These are phyloP conservation scores for Phaeolepiota aurea DNA, from an alignment of 768 basidiomycete genomes.

Conservation along the genomic window DNA sequence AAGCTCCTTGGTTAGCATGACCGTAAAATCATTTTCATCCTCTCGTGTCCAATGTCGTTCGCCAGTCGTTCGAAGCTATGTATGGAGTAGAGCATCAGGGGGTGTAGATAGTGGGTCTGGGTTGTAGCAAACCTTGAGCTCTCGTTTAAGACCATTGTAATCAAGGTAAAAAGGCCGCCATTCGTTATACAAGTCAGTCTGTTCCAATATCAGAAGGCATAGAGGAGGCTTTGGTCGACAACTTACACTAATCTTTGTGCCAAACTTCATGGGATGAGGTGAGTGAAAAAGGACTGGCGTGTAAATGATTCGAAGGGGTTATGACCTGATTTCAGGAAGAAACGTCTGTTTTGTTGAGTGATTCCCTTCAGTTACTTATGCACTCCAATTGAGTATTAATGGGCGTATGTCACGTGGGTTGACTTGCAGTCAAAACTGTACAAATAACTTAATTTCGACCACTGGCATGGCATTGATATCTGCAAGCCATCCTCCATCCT, in stretches of 20 bases:
- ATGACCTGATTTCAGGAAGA: too few species aligned
- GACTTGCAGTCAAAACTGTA: too few species aligned
- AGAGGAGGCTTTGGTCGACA: conserved; percentile 2
- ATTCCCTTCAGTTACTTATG: too few species aligned
- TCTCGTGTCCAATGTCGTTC: conserved; percentile 57
- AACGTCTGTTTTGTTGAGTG: too few species aligned
- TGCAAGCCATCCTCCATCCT: conserved; percentile 12
- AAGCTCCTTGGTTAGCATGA: conserved; percentile 74
- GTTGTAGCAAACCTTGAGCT: conserved; percentile 59
- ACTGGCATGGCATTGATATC: background rate
- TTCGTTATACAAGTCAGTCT: conserved; percentile 83
- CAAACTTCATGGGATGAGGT: conserved; percentile 61
- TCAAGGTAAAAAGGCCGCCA: conserved; percentile 89
- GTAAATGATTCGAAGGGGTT: too few species aligned
- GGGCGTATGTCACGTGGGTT: too few species aligned
- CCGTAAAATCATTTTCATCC: conserved; percentile 80
- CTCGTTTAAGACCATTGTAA: conserved; percentile 84
- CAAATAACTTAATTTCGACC: too few species aligned
- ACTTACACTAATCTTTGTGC: conserved; percentile 64
- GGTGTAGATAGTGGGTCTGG: conserved; percentile 2
- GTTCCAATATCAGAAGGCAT: conserved; percentile 4
- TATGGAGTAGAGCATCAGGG: conserved; percentile 1
- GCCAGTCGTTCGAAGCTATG: conserved; percentile 10
- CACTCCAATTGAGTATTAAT: too few species aligned
- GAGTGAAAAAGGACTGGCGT: conserved; percentile 1